Base-by-base conservation (phyloP, 2,329 filamentous ascomycete genomes). In the Biscogniauxia sp. region DNA sequence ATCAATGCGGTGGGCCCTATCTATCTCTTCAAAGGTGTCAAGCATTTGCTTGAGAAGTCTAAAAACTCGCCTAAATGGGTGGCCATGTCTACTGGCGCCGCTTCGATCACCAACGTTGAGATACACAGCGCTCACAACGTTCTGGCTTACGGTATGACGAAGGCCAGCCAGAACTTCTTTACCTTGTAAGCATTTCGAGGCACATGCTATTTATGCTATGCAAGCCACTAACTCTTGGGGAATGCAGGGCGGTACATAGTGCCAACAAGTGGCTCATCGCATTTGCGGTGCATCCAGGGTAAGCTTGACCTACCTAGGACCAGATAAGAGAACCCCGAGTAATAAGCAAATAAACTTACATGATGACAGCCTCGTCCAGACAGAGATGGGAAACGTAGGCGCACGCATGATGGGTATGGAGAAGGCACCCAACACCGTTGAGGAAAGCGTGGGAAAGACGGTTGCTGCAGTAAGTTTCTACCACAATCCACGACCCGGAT, bases 21-120 rank as follows among this genome's bases (percentile, higher is more conserved):
- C n/a, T 68, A 57, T 25, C 68, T 72, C 20, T 77, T 66, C 55
- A 72, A 77, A 54, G 73, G 74, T 3, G 72, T 69, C 41, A 62
- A 66, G 1, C 68, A 68, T 1, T 58, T 78, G 13, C 66, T 78
- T 1, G 50, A 74, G 20, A 74, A 73, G 56, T 67, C 73, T 19
- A n/a, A n/a, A n/a, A 61, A 55, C 17, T 62, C 66, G 1, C 71
- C 72, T 13, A 75, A 71, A 51, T 76, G 68, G 67, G 64, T 72
- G 8, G 72, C 69, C 19, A 69, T 76, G 20, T 68, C 70, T 2
- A 74, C 67, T 19, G 66, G 64, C 15, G 68, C 63, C 1, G 71
- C 67, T 7, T 68, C 70, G 19, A 66, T 73, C 9, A 53, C n/a
- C 55, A 50, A 52, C 65, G 32, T 64, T 68, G 55, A 65, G 63